phyloP scores from a whole-genome alignment of 225 moss, liverwort and hornwort species.

The Physcomitrellopsis africana region DNA sequence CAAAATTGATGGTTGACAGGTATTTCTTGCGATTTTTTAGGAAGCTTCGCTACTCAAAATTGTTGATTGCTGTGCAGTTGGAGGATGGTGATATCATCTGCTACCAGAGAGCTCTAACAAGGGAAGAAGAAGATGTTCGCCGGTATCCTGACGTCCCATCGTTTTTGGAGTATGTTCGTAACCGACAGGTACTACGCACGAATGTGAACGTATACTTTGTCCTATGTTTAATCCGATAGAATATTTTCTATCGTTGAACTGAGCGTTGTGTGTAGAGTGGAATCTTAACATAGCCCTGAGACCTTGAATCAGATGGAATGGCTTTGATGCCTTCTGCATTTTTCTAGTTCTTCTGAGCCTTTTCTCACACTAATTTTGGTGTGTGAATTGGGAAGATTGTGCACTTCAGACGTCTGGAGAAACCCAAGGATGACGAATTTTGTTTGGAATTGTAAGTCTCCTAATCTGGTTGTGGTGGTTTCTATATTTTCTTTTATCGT shows the following conservation, averaged over 20 bases:
- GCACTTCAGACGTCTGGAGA: constrained; percentile 67
- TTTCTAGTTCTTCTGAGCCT: background rate
- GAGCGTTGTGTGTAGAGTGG: background rate
- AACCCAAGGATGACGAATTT: constrained; percentile 72
- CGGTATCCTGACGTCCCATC: constrained; percentile 68
- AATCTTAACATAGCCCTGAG: background rate
- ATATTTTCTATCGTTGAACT: too few relatives aligned
- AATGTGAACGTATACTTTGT: background rate
- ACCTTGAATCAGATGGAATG: background rate
- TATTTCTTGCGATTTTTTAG: background rate
- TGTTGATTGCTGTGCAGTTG: constrained; percentile 37
- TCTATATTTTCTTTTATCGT: background rate
- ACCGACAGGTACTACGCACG: constrained; percentile 64
- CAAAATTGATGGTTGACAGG: background rate
- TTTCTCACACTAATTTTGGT: constrained; percentile 31
- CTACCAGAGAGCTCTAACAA: constrained; percentile 58
- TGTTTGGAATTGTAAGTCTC: constrained; percentile 67
- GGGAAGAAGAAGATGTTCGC: constrained; percentile 48
- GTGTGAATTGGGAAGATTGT: constrained; percentile 55
- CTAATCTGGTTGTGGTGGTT: background rate
- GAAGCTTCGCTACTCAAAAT: background rate
- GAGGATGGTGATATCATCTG: constrained; percentile 73
- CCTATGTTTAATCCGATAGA: too few relatives aligned
- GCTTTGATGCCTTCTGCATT: background rate
- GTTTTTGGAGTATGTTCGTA: constrained; percentile 73